Conservation (phyloP, 768 basidiomycete species). For the Trametes punicea region DNA sequence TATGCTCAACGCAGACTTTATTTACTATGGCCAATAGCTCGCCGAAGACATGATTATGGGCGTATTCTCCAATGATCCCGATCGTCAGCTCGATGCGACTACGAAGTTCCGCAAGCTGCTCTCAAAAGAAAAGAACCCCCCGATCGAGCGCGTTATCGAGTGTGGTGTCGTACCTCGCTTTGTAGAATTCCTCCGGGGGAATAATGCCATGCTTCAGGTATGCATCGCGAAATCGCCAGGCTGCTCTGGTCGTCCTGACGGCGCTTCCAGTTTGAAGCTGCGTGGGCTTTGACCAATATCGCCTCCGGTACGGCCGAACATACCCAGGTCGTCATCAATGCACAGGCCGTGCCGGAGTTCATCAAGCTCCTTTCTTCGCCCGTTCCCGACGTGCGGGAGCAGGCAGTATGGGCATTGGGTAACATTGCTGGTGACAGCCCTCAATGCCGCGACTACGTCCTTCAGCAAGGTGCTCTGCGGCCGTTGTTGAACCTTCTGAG, state of each 20-base stretch:
- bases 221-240: not conserved
- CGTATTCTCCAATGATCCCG: conserved; percentile 89
- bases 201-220: conserved; percentile 84
- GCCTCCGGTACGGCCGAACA: conserved; percentile 98
- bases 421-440: conserved; percentile 99
- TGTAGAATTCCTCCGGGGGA: conserved; percentile 85
- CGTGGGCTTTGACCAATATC: conserved; percentile 97
- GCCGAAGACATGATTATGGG: conserved; percentile 90
- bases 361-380: conserved; percentile 94
- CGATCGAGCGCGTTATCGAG: conserved; percentile 97
- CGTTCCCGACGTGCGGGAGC: conserved; percentile 95
- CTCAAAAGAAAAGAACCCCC: conserved; percentile 99
- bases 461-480: conserved; percentile 88
- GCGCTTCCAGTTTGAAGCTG: conserved; percentile 80
- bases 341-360: conserved; percentile 94
- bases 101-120: conserved; percentile 98
- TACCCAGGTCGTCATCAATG: conserved; percentile 95
- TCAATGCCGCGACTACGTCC: conserved; percentile 93
- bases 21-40: conserved; percentile 37
- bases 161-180: conserved; percentile 97
- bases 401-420: conserved; percentile 98
- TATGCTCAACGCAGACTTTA: conserved; percentile 14
- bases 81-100: conserved; percentile 93
- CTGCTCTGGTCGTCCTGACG: not conserved
- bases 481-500: conserved; percentile 87